A percentile compares a stretch with the other conserved stretches of the same genome.
Conservation (phyloP, 345 rosid genomes). For the Psidium guajava region DNA sequence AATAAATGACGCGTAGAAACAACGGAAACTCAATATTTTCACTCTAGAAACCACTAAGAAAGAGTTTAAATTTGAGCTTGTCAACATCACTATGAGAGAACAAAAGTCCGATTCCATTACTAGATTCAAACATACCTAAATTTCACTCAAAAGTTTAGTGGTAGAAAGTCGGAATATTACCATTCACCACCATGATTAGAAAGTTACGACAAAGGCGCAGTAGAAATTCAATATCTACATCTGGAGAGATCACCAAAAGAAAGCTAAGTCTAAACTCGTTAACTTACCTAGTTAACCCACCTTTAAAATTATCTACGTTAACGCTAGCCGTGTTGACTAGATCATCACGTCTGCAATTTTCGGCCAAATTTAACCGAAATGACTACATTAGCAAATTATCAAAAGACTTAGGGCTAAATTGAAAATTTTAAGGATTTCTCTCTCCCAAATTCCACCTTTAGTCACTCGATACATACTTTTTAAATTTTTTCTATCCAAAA, state of each 20-base stretch:
- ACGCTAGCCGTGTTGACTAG: rapidly evolving
- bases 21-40: not conserved
- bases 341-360: rapidly evolving
- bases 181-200: rapidly evolving
- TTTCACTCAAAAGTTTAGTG: not conserved
- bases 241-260: not conserved
- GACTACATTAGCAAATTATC: not conserved
- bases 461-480: not conserved
- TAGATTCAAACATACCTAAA: not conserved
- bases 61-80: rapidly evolving
- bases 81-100: not conserved
- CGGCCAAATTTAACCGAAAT: rapidly evolving
- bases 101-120: rapidly evolving
- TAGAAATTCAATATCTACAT: rapidly evolving
- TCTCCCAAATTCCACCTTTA: not conserved
- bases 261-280: rapidly evolving
- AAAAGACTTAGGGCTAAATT: not conserved
- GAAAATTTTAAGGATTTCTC: not conserved
- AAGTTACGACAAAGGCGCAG: rapidly evolving
- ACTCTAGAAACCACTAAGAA: not conserved
- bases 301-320: not conserved
- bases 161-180: rapidly evolving
- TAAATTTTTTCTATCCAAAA: not conserved
- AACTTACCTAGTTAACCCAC: not conserved
- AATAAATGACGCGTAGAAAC: not conserved